A percentile compares a stretch with the other conserved stretches of the same genome.
Evolutionary conservation across 225 moss, liverwort and hornwort genomes (phyloP).

Genomic region (Asterella californica): DNA sequence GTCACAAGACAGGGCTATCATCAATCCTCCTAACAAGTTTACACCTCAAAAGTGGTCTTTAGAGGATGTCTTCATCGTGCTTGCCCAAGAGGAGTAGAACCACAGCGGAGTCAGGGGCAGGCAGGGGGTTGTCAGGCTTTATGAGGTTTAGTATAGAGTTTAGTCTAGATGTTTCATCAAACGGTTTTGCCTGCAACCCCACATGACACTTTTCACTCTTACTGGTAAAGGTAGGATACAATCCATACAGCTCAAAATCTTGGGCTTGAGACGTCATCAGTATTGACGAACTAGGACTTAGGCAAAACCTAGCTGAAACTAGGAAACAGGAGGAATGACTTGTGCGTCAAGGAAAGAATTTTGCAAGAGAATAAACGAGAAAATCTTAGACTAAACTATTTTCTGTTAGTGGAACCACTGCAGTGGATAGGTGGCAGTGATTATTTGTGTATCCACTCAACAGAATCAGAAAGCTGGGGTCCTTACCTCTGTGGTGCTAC

Average conservation of each 20-base stretch:
- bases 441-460: too few relatives aligned
- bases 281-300: background rate
- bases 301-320: background rate
- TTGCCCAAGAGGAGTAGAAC: constrained; percentile 50
- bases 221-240: background rate
- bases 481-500: too few relatives aligned
- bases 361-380: background rate
- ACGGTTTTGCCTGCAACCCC: background rate
- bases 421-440: too few relatives aligned
- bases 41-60: constrained; percentile 50
- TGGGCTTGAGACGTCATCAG: background rate
- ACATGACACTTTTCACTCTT: background rate
- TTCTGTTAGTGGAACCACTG: too few relatives aligned
- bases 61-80: constrained; percentile 73
- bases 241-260: background rate
- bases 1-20: constrained; percentile 44
- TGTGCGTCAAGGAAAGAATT: background rate
- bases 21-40: constrained; percentile 61
- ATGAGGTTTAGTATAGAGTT: background rate
- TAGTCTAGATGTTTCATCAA: background rate
- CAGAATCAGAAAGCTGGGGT: too few relatives aligned
- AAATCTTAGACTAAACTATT: background rate
- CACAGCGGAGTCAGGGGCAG: constrained; percentile 23
- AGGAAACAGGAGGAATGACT: background rate
- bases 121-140: background rate